These are phyloP conservation scores for Fusarium xyrophilum DNA, from an alignment of 2,329 filamentous ascomycete genomes.

Conservation along the genomic window DNA sequence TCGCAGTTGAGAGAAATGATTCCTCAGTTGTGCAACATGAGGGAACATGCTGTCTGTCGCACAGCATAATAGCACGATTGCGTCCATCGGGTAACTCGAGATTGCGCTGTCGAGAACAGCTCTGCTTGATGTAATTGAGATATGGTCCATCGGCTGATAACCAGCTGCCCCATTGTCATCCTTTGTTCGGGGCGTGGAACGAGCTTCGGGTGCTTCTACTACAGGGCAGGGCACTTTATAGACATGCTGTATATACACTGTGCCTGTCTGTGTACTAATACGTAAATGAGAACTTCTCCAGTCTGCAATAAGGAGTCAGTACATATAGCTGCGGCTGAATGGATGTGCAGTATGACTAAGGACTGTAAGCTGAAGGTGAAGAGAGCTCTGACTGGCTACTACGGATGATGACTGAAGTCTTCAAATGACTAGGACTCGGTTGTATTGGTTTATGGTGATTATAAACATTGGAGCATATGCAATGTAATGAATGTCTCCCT, in stretches of 20 bases:
- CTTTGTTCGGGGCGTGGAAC: background rate
- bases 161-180: background rate
- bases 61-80: background rate
- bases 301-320: background rate
- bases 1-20: background rate
- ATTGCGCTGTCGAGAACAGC: background rate
- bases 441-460: background rate
- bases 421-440: background rate
- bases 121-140: background rate
- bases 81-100: conserved; percentile 4
- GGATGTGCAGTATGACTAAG: background rate
- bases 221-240: background rate
- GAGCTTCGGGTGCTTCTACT: background rate
- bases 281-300: background rate
- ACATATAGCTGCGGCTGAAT: background rate
- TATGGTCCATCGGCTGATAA: conserved; percentile 1
- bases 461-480: background rate
- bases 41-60: background rate
- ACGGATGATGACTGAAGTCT: background rate
- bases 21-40: background rate
- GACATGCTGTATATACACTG: background rate
- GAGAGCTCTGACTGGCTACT: background rate
- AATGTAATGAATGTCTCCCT: background rate
- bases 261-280: background rate
- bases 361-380: background rate